phyloP scores from a whole-genome alignment of 148 eudicot genomes.

The Camellia japonica region DNA sequence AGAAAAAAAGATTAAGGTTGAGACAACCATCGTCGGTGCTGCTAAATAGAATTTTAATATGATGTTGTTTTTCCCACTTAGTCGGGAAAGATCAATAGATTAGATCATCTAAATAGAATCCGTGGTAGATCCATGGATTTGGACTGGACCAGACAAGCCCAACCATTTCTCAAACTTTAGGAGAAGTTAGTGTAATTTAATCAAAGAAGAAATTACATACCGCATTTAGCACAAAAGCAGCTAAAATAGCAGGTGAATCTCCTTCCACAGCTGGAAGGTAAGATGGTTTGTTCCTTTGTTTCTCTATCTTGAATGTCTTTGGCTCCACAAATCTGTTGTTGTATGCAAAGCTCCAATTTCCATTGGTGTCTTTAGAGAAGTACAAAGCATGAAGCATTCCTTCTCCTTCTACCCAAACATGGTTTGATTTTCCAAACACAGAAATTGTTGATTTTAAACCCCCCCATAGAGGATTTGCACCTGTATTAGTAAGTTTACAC shows the following conservation, averaged over 20 bases:
- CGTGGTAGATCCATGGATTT: no score
- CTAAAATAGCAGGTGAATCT: slow-evolving; percentile 13
- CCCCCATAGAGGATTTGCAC: slow-evolving; percentile 36
- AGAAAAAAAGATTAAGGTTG: background rate
- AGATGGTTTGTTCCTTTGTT: slow-evolving; percentile 10
- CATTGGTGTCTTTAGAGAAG: slow-evolving; percentile 25
- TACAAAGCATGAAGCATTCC: slow-evolving; percentile 45
- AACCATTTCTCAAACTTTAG: no score
- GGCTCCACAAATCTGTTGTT: slow-evolving; percentile 20
- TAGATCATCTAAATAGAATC: no score
- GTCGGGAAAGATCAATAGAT: no score
- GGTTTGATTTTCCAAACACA: slow-evolving; percentile 32
- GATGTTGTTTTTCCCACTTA: no score
- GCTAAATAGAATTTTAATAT: no score
- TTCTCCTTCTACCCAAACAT: slow-evolving; percentile 45
- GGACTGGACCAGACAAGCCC: no score
- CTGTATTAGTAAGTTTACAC: slow-evolving; percentile 5
- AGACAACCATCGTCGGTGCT: background rate
- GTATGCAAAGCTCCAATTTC: slow-evolving; percentile 28
- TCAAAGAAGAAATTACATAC: background rate
- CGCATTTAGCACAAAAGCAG: slow-evolving; percentile 12
- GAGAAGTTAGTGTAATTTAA: no score
- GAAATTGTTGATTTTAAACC: slow-evolving; percentile 29
- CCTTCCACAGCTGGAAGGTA: slow-evolving; percentile 23
- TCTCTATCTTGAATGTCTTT: slow-evolving; percentile 18